phyloP scores from a whole-genome alignment of 139 green algal genomes.

The Chara braunii region DNA sequence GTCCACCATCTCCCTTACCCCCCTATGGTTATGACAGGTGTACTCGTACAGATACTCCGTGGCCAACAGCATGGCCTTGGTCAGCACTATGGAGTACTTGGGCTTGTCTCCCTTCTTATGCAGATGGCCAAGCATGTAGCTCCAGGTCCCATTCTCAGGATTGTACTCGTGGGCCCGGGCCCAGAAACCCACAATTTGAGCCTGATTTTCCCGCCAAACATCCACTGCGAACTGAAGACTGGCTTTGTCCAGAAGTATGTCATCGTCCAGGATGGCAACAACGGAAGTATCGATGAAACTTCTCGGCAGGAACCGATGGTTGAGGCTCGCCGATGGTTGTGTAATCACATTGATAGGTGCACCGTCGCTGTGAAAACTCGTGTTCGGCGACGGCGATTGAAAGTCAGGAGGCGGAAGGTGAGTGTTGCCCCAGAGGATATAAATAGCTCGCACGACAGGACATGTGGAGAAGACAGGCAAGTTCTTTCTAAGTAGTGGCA shows the following conservation, averaged over 20 bases:
- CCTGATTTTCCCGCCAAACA: conserved; percentile 30
- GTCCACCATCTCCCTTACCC: conserved; percentile 19
- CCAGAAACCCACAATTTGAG: conserved; percentile 31
- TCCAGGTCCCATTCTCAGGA: not conserved
- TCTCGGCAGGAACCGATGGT: conserved; percentile 33
- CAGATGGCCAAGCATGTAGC: conserved; percentile 25
- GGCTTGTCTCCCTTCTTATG: too few relatives aligned
- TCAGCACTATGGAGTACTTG: conserved; percentile 39
- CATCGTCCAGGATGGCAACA: conserved; percentile 31
- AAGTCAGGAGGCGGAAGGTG: not conserved
- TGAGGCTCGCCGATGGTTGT: conserved; percentile 24
- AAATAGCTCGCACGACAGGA: conserved; percentile 25
- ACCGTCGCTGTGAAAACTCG: too few relatives aligned
- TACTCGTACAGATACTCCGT: conserved; percentile 32
- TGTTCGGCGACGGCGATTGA: too few relatives aligned
- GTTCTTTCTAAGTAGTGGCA: conserved; percentile 15
- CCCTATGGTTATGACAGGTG: conserved; percentile 12
- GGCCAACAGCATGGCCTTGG: conserved; percentile 29
- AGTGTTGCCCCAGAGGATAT: conserved; percentile 35
- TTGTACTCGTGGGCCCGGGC: conserved; percentile 25
- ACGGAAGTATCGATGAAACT: conserved; percentile 25
- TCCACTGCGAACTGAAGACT: conserved; percentile 25
- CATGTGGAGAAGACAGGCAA: conserved; percentile 17
- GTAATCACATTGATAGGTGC: too few relatives aligned
- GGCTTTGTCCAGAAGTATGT: conserved; percentile 19